A percentile compares a stretch with the other conserved stretches of the same genome.
Conservation (phyloP, 2,329 filamentous ascomycete genomes). For the Mycosphaerella arachidis region DNA sequence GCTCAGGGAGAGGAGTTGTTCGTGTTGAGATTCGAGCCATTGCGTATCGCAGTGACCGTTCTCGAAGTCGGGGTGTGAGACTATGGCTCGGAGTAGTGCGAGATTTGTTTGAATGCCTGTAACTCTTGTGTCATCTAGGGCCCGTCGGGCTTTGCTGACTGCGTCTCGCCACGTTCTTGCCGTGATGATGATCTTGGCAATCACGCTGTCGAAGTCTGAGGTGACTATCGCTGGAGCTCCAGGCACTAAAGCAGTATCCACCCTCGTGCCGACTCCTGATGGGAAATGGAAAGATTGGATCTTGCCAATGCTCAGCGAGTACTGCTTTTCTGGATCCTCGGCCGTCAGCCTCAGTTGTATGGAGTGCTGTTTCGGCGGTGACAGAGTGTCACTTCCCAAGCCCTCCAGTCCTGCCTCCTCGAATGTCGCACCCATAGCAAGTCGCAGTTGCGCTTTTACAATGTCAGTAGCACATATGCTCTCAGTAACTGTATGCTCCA, state of each 20-base stretch:
- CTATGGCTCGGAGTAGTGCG: conserved; percentile 50
- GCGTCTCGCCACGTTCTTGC: conserved; percentile 50
- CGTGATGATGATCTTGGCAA: conserved; percentile 58
- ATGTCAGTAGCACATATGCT: conserved; percentile 52
- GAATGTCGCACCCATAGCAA: conserved; percentile 49
- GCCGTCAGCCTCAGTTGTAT: conserved; percentile 57
- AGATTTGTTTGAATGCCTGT: conserved; percentile 57
- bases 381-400: conserved; percentile 31
- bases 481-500: conserved; percentile 60
- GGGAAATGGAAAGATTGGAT: conserved; percentile 53
- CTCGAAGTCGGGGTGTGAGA: conserved; percentile 49
- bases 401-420: conserved; percentile 25
- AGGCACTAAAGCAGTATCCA: conserved; percentile 53
- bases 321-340: conserved; percentile 51
- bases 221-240: conserved; percentile 44
- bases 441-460: conserved; percentile 51
- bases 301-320: conserved; percentile 57
- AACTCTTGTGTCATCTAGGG: conserved; percentile 54
- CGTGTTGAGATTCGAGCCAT: conserved; percentile 53
- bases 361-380: conserved; percentile 41
- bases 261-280: conserved; percentile 53
- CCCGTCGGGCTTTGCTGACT: conserved; percentile 51
- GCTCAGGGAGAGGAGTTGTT: conserved; percentile 34
- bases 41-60: conserved; percentile 49
- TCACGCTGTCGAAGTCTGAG: conserved; percentile 55